Evolutionary conservation across 2,329 filamentous ascomycete genomes (phyloP), one percentile per base, ranked within the genome.

Genomic region (Didymellaceae sp.): DNA sequence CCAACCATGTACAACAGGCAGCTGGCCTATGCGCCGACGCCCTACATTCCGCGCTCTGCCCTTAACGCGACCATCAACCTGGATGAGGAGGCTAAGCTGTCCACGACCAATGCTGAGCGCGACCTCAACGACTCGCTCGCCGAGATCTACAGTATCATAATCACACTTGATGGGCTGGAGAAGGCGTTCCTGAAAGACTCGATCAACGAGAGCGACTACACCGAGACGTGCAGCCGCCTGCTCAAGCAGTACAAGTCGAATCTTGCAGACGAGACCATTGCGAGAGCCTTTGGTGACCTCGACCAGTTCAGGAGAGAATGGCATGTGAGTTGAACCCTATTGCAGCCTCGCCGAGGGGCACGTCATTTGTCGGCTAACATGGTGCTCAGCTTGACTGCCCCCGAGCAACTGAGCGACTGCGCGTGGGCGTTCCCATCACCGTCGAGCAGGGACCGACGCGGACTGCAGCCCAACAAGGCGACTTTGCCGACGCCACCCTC

Each of bases 231-330:
- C 79, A 90, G 92, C 69, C 86, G 94, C 30, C 84, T 96, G 52
- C 76, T 99, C 63, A 95, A 96, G 75, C 94, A 99, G 77, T 99
- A 99, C 80, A 96, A 93, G 74, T 95, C 91, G 50, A 91, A 96
- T 55, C 78, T 99, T 22, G 87, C 89, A 22, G 91, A 97, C 70
- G 93, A 97, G 62, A 88, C 84, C 1, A 94, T 99, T n/a, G 83
- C 88, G n/a, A 84, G 81, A 31, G 90, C 90, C 33, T 99, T 97
- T 72, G 86, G 86, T 11, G 90, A 92, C 56, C 74, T 99, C 37
- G 94, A 97, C 57, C 87, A 87, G 18, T 99, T 99, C 77, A 97
- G 96, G 74, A 81, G 83, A 31, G 87, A 89, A 68, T 99, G 94
- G 91, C 88, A 93, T 77, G 91, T 96, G 80, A 58, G 87, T 82